These are phyloP conservation scores for Saturnispora gosingensis DNA, from an alignment of 805 yeast genomes.

Conservation along the genomic window DNA sequence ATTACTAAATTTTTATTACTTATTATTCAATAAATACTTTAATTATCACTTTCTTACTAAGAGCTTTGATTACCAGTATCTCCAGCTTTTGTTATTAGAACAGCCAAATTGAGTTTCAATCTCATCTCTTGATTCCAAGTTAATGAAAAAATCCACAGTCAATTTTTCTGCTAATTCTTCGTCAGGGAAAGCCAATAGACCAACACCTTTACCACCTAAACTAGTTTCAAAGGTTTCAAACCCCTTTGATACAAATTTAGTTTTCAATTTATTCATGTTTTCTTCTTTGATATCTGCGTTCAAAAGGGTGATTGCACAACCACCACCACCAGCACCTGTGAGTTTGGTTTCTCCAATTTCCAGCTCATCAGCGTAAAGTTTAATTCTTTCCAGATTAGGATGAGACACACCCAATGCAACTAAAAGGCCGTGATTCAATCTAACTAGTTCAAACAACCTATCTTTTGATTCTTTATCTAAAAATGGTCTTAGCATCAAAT, in stretches of 20 bases:
- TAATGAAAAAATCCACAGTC: slow-evolving; percentile 31
- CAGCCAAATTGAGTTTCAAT: slow-evolving; percentile 42
- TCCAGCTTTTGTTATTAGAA: slow-evolving; percentile 39
- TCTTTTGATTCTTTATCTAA: slow-evolving; percentile 34
- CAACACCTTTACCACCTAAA: slow-evolving; percentile 88
- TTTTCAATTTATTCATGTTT: slow-evolving; percentile 28
- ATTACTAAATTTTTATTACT: neutral
- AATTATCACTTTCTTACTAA: neutral
- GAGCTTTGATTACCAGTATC: slow-evolving; percentile 41
- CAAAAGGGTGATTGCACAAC: slow-evolving; percentile 87
- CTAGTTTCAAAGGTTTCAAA: slow-evolving; percentile 71
- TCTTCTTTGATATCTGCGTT: slow-evolving; percentile 33
- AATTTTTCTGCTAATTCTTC: slow-evolving; percentile 8
- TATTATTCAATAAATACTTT: neutral
- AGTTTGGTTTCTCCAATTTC: slow-evolving; percentile 80
- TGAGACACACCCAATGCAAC: slow-evolving; percentile 87
- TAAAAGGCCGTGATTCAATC: slow-evolving; percentile 80
- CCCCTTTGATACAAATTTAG: slow-evolving; percentile 35
- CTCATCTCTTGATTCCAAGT: slow-evolving; percentile 33
- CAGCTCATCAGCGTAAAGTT: slow-evolving; percentile 51
- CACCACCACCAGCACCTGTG: slow-evolving; percentile 99
- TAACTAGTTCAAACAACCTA: slow-evolving; percentile 51
- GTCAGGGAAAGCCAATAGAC: slow-evolving; percentile 29
- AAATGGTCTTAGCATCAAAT: slow-evolving; percentile 45
- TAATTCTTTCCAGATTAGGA: slow-evolving; percentile 75